Conservation (phyloP, 164 flowering plant genomes). For the Nelumbo lutea region DNA sequence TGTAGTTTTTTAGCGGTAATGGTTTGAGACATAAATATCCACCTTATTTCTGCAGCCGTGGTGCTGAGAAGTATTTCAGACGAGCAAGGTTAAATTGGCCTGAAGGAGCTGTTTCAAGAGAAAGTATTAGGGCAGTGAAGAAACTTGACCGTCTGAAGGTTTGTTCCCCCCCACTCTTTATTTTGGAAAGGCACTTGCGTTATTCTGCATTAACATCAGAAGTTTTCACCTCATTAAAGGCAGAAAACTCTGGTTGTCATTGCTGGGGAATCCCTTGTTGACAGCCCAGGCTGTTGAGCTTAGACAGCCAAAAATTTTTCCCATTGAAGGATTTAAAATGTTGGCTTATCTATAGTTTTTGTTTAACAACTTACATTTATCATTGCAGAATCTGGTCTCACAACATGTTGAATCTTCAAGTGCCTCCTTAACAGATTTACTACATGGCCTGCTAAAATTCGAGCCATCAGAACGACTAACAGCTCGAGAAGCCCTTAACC, state of each 20-base stretch:
- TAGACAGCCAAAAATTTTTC: too few species aligned
- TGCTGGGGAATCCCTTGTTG: background rate
- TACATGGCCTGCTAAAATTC: slow-evolving; percentile 55
- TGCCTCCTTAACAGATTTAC: slow-evolving; percentile 39
- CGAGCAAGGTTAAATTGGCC: slow-evolving; percentile 75
- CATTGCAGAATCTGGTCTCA: slow-evolving; percentile 55
- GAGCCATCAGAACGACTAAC: slow-evolving; percentile 76
- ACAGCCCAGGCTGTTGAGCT: too few species aligned
- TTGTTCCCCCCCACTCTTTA: background rate
- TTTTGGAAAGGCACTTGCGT: background rate
- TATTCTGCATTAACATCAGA: background rate
- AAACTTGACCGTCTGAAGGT: slow-evolving; percentile 72
- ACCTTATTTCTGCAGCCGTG: slow-evolving; percentile 34
- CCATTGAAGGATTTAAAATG: too few species aligned
- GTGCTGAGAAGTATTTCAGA: slow-evolving; percentile 61
- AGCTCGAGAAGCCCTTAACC: slow-evolving; percentile 64
- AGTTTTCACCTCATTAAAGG: too few species aligned
- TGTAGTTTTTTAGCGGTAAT: background rate
- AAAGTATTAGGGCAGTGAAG: slow-evolving; percentile 72
- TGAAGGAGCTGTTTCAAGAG: slow-evolving; percentile 81
- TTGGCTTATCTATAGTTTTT: too few species aligned
- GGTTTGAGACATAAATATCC: too few species aligned
- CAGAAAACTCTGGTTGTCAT: too few species aligned
- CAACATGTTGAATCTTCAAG: slow-evolving; percentile 38
- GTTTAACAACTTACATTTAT: background rate